A percentile compares a stretch with the other conserved stretches of the same genome.
Conservation (phyloP, 2,329 filamentous ascomycete species). For the Thielaviopsis ethacetica region DNA sequence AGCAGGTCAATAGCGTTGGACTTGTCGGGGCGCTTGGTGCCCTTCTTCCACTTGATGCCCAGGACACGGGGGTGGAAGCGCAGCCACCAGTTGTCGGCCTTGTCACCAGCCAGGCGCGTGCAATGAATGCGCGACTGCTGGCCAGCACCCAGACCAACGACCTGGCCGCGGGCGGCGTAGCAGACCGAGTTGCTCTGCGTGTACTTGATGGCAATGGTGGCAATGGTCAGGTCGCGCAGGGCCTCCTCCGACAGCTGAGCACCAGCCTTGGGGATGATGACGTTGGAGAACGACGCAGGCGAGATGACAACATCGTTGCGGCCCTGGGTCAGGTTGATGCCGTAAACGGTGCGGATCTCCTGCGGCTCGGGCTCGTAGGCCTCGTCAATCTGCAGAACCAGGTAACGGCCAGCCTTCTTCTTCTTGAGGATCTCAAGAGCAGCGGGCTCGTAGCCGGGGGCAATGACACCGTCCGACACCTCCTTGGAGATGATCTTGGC, state of each 20-base stretch:
- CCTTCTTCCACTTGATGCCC: slow-evolving; percentile 89
- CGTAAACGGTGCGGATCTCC: slow-evolving; percentile 80
- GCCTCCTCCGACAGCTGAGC: slow-evolving; percentile 60
- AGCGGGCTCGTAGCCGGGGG: slow-evolving; percentile 68
- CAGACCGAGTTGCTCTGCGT: slow-evolving; percentile 98
- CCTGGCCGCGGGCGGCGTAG: slow-evolving; percentile 86
- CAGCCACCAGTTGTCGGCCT: slow-evolving; percentile 99
- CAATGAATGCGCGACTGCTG: slow-evolving; percentile 98
- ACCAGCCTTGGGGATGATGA: slow-evolving; percentile 74
- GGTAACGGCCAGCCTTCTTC: slow-evolving; percentile 97
- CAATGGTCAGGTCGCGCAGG: slow-evolving; percentile 77
- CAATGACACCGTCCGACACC: slow-evolving; percentile 93
- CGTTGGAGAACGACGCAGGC: slow-evolving; percentile 67
- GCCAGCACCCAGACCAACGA: slow-evolving; percentile 85
- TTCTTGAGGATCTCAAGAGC: slow-evolving; percentile 85
- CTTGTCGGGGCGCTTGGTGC: slow-evolving; percentile 91
- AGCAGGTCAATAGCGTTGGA: slow-evolving; percentile 95
- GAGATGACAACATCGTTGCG: slow-evolving; percentile 84
- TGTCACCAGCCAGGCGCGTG: slow-evolving; percentile 91
- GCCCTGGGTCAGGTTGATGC: slow-evolving; percentile 73
- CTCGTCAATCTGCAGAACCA: slow-evolving; percentile 87
- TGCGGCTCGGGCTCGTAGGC: slow-evolving; percentile 65
- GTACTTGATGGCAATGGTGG: slow-evolving; percentile 95
- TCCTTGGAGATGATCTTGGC: slow-evolving; percentile 97
- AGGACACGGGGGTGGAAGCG: slow-evolving; percentile 87